Evolutionary conservation across 1,284 basidiomycete genomes (phyloP), one percentile per base, ranked within the genome.

Genomic region (Somion occarium): DNA sequence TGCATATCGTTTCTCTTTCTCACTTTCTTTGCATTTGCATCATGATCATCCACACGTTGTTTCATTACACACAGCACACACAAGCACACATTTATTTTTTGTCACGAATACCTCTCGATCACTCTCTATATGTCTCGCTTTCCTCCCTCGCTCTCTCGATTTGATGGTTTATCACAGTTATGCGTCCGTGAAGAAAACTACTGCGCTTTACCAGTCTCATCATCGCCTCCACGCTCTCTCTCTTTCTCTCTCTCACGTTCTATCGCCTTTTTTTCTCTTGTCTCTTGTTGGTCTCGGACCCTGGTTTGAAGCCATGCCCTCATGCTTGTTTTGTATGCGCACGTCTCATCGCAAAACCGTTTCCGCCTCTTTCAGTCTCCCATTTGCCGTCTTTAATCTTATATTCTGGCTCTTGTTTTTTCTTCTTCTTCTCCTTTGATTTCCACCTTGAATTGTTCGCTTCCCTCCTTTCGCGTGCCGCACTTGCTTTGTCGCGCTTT

Each of bases 261-360:
- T 34, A 7, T 34, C 15, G 30, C 15, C 30, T 34, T 15, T 34
- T 34, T 34, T 34, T 34, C 30, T 34, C 30, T 34, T 34, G 30
- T 34, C 30, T 34, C 30, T 34, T 34, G 30, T 34, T 34, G 30
- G 30, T 34, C 7, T 34, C 15, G 30, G 30, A 34, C 30, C 15
- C 30, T 34, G 7, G 30, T 34, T 34, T 34, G 48, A 42, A 38
- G 37, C 48, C 55, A 41, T 60, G 57, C 53, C 49, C 49, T 46
- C 44, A 46, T 46, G 43, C 38, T 46, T 38, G 42, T 51, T 51
- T 58, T 56, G 57, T 52, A 55, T 52, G 58, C 53, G 59, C 59
- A 60, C 50, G 45, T 38, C 47, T 37, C 44, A 30, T 55, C 26
- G 47, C 49, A 54, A 38, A 43, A 51, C 50, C 49, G 23, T 30